Evolutionary conservation across 352 stramenopile genomes (phyloP).

Genomic region (Globisporangium acanthophoron): DNA sequence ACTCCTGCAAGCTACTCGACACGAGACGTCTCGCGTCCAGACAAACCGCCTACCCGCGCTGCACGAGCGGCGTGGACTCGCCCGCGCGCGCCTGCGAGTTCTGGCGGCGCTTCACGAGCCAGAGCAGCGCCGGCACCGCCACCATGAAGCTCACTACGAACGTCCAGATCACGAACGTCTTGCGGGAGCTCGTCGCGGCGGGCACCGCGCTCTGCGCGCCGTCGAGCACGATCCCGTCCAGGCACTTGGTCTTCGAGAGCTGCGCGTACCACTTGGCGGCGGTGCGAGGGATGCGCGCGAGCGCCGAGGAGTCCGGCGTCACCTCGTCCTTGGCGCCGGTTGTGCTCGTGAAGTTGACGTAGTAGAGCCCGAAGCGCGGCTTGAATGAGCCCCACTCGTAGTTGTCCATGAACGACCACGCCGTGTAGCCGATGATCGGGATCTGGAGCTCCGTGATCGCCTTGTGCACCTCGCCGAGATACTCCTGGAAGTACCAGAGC

Average conservation of each 20-base stretch:
- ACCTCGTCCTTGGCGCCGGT: constrained; percentile 21
- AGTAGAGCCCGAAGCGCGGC: constrained; percentile 26
- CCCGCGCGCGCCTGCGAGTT: constrained; percentile 8
- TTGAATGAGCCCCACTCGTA: constrained; percentile 86
- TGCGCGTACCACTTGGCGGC: constrained; percentile 13
- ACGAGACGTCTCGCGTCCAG: too few relatives aligned
- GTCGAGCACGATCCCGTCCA: constrained; percentile 6
- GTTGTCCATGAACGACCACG: constrained; percentile 93
- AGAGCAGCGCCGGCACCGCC: constrained; percentile 15
- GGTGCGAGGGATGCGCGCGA: constrained; percentile 14
- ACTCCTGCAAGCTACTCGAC: too few relatives aligned
- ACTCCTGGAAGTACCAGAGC: constrained; percentile 50
- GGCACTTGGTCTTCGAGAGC: constrained; percentile 9
- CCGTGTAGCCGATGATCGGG: constrained; percentile 88
- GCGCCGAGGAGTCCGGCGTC: constrained; percentile 1
- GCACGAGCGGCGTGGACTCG: constrained; percentile 3
- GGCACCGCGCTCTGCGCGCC: background rate
- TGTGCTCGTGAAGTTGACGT: constrained; percentile 1
- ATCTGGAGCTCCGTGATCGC: constrained; percentile 54
- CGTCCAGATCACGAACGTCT: constrained; percentile 5
- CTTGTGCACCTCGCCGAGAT: constrained; percentile 52
- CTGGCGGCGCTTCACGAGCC: constrained; percentile 13
- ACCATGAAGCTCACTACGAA: constrained; percentile 18
- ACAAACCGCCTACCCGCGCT: background rate
- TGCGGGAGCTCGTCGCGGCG: background rate